phyloP scores from a whole-genome alignment of 345 rosid species.

The Chamaenerion angustifolium region DNA sequence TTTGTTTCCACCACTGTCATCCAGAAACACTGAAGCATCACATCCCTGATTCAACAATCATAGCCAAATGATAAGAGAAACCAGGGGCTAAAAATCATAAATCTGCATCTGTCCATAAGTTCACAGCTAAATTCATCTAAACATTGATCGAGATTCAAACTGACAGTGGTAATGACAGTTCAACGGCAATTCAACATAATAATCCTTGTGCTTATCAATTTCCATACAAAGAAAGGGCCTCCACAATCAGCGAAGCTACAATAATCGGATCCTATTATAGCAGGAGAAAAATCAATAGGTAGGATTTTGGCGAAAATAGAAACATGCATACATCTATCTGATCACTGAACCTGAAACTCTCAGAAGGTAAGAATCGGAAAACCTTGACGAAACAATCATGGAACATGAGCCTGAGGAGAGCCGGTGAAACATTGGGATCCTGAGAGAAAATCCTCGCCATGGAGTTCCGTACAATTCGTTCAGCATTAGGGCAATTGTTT shows the following conservation, averaged over 20 bases:
- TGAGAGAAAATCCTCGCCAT: constrained; percentile 15
- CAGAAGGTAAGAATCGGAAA: not conserved
- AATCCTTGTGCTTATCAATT: too few species aligned
- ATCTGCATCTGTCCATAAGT: too few species aligned
- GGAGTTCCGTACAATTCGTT: constrained; percentile 16
- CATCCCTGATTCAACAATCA: constrained; percentile 22
- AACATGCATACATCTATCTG: not conserved
- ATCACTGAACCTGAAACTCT: not conserved
- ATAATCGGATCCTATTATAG: not conserved
- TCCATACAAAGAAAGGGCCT: not conserved
- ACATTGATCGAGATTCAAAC: too few species aligned
- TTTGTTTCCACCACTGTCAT: constrained; percentile 19
- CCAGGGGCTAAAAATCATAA: not conserved
- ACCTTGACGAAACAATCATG: constrained; percentile 29
- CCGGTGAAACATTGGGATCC: constrained; percentile 14
- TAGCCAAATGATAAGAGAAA: not conserved
- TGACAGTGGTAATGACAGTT: too few species aligned
- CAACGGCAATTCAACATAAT: too few species aligned
- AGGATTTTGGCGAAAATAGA: not conserved
- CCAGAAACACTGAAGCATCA: constrained; percentile 31
- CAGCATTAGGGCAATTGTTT: constrained; percentile 23
- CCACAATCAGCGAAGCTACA: not conserved
- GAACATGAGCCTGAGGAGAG: constrained; percentile 25
- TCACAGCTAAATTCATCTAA: too few species aligned
- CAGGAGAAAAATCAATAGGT: not conserved